Conservation (phyloP, 1,139 yeast species). For the Lipomyces yarrowii region DNA sequence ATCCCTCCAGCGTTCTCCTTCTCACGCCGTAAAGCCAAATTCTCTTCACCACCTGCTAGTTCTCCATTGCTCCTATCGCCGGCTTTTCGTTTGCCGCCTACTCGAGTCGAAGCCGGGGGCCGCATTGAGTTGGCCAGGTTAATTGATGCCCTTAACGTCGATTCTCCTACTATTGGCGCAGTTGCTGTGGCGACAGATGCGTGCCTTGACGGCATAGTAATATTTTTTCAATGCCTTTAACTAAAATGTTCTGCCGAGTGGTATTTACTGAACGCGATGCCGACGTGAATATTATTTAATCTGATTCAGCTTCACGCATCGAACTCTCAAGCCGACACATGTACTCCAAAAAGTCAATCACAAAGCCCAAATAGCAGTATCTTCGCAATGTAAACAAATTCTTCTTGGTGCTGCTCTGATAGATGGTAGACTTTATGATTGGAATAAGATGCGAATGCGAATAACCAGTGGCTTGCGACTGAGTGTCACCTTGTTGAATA, state of each 20-base stretch:
- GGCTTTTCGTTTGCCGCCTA: not conserved
- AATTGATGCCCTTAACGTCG: not conserved
- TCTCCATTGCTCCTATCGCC: not conserved
- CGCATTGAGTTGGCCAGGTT: not conserved
- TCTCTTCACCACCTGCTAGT: not conserved
- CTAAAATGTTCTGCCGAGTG: not conserved
- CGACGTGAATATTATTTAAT: not conserved
- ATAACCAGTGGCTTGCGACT: not conserved
- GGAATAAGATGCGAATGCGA: not conserved
- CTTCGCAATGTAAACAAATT: not conserved
- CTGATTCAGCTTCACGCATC: not conserved
- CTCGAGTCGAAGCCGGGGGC: not conserved
- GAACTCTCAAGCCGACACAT: not conserved
- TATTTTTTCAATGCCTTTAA: not conserved
- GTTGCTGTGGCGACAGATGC: constrained; percentile 1
- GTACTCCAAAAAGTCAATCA: not conserved
- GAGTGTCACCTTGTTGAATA: not conserved
- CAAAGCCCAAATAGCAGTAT: not conserved
- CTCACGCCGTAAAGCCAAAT: not conserved
- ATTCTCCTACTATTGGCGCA: not conserved
- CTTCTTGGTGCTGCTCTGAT: not conserved
- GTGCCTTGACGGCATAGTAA: constrained; percentile 12
- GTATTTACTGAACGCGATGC: not conserved
- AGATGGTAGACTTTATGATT: not conserved
- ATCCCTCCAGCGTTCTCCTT: constrained; percentile 9